These are phyloP conservation scores for Trypanosoma avium DNA, from an alignment of 208 protist genomes.

Conservation along the genomic window DNA sequence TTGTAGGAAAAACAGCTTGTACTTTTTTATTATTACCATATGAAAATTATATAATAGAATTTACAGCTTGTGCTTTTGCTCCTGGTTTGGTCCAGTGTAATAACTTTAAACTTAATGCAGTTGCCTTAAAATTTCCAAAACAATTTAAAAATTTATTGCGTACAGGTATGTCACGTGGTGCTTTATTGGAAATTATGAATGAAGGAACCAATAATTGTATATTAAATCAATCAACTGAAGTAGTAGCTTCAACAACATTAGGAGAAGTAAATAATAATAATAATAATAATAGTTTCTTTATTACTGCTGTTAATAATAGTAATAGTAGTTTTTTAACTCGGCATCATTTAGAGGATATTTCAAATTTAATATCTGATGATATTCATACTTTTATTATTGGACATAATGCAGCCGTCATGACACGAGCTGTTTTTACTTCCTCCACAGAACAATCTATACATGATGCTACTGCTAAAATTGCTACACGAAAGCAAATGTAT, in stretches of 20 bases:
- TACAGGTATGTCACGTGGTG: slow-evolving; percentile 27
- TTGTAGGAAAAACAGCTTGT: slow-evolving; percentile 64
- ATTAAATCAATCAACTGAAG: too few species aligned
- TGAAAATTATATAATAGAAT: slow-evolving; percentile 45
- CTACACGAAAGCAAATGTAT: not conserved
- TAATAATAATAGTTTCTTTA: not conserved
- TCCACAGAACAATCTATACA: not conserved
- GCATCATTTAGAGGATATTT: not conserved
- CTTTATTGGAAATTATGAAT: too few species aligned
- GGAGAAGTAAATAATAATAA: not conserved
- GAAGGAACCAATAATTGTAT: too few species aligned
- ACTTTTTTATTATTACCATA: slow-evolving; percentile 70
- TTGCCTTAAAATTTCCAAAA: slow-evolving; percentile 26
- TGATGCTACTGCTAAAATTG: not conserved
- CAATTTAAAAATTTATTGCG: not conserved
- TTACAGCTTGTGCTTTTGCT: slow-evolving; percentile 58
- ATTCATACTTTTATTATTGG: slow-evolving; percentile 9
- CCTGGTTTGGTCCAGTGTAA: slow-evolving; percentile 75
- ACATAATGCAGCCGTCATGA: slow-evolving; percentile 4
- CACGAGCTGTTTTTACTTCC: slow-evolving; percentile 9
- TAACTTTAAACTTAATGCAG: slow-evolving; percentile 47
- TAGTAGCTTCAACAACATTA: too few species aligned
- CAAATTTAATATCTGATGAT: not conserved
- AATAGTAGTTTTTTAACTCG: slow-evolving; percentile 2
- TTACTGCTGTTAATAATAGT: not conserved